Percentiles rank a stretch among this genome's conserved stretches.
Evolutionary conservation across 2,329 filamentous ascomycete species (phyloP).

Genomic region (Penicillium rolfsii): DNA sequence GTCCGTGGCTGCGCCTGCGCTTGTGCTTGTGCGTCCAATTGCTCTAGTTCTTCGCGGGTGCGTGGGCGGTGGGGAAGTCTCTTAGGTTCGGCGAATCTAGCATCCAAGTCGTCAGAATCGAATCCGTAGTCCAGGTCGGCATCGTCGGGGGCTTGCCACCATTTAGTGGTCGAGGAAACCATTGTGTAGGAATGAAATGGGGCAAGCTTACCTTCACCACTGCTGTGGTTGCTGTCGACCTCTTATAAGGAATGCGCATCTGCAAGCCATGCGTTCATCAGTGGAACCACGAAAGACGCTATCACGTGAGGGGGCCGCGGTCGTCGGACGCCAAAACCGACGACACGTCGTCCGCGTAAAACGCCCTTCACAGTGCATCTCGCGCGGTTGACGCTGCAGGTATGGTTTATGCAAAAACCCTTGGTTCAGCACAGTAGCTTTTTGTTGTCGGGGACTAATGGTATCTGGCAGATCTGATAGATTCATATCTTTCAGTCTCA

Average conservation of each 20-base stretch:
- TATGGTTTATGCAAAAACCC: constrained; percentile 4
- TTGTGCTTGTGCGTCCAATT: constrained; percentile 4
- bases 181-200: constrained; percentile 9
- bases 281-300: constrained; percentile 23
- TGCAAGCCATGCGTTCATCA: constrained; percentile 29
- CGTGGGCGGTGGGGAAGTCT: constrained; percentile 14
- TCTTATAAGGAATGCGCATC: constrained; percentile 22
- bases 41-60: constrained; percentile 10
- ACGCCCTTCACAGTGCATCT: not conserved
- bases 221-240: constrained; percentile 9
- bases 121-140: constrained; percentile 32
- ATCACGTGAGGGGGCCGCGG: constrained; percentile 26
- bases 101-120: constrained; percentile 31
- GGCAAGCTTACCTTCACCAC: constrained; percentile 19
- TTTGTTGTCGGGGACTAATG: not conserved
- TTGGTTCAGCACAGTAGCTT: not conserved
- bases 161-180: constrained; percentile 19
- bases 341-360: constrained; percentile 9
- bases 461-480: constrained; percentile 12
- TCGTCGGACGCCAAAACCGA: constrained; percentile 13
- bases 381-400: constrained; percentile 10
- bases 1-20: not conserved
- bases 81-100: constrained; percentile 26
- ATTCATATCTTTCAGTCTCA: constrained; percentile 34
- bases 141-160: constrained; percentile 27